These are phyloP conservation scores for Neurospora sp. DNA, from an alignment of 495 filamentous ascomycete species.

Conservation along the genomic window DNA sequence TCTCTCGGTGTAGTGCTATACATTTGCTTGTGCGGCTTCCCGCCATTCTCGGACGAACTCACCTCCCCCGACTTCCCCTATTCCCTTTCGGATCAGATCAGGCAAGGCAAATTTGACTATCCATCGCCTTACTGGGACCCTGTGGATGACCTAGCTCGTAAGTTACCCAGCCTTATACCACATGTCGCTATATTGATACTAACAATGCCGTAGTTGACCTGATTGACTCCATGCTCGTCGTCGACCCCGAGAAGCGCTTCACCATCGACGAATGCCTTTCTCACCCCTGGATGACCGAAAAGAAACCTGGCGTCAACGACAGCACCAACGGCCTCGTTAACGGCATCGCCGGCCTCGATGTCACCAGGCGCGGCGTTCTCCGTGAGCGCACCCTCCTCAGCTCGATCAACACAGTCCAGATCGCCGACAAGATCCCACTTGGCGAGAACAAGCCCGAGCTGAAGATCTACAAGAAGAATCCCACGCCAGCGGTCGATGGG, in stretches of 20 bases:
- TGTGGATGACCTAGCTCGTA: slow-evolving; percentile 70
- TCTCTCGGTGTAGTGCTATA: slow-evolving; percentile 97
- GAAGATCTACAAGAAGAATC: slow-evolving; percentile 75
- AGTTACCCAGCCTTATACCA: slow-evolving; percentile 6
- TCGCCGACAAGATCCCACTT: slow-evolving; percentile 50
- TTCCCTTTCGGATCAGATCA: slow-evolving; percentile 83
- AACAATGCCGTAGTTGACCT: slow-evolving; percentile 54
- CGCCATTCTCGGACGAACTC: slow-evolving; percentile 93
- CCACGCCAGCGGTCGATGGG: slow-evolving; percentile 20
- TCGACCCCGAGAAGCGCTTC: slow-evolving; percentile 71
- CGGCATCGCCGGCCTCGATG: slow-evolving; percentile 70
- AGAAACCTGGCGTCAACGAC: slow-evolving; percentile 51
- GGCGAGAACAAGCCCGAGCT: slow-evolving; percentile 47
- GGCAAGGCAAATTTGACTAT: slow-evolving; percentile 80
- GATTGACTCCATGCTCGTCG: slow-evolving; percentile 90
- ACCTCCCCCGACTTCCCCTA: slow-evolving; percentile 72
- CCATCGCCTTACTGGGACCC: slow-evolving; percentile 97
- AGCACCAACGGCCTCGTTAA: slow-evolving; percentile 90
- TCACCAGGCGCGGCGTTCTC: slow-evolving; percentile 66
- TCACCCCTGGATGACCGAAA: slow-evolving; percentile 76
- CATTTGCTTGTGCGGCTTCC: slow-evolving; percentile 96
- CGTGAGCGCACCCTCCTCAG: slow-evolving; percentile 80
- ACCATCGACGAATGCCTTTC: slow-evolving; percentile 83
- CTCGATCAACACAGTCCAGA: slow-evolving; percentile 67
- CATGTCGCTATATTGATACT: slow-evolving; percentile 1